These are phyloP conservation scores for Diaporthe humulicola DNA, from an alignment of 2,329 filamentous ascomycete species.

Conservation along the genomic window DNA sequence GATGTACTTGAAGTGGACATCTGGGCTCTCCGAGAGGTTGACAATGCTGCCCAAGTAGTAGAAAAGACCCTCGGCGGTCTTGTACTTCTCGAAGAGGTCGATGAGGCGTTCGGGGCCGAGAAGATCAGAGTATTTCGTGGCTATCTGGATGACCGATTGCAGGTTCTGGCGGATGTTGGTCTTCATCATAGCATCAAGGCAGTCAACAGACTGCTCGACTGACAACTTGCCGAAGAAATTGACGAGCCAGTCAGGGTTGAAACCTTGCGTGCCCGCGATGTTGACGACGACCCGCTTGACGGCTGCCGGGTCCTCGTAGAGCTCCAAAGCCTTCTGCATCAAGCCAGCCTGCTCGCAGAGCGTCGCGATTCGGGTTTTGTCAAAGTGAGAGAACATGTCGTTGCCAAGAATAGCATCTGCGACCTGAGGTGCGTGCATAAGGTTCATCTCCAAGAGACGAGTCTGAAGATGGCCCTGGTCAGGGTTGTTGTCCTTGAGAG, in stretches of 20 bases:
- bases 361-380: conserved; percentile 88
- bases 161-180: conserved; percentile 97
- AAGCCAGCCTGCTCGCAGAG: conserved; percentile 95
- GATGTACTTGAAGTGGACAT: conserved; percentile 99
- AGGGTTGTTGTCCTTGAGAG: conserved; percentile 92
- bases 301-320: conserved; percentile 89
- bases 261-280: conserved; percentile 84
- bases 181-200: conserved; percentile 96
- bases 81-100: conserved; percentile 96
- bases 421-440: conserved; percentile 95
- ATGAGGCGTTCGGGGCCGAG: conserved; percentile 90
- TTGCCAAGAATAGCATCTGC: conserved; percentile 98
- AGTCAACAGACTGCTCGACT: conserved; percentile 94
- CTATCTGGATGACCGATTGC: conserved; percentile 93
- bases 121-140: conserved; percentile 97
- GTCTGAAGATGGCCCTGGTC: conserved; percentile 96
- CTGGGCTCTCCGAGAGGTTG: conserved; percentile 93
- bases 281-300: conserved; percentile 93
- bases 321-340: conserved; percentile 88
- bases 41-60: conserved; percentile 99
- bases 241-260: conserved; percentile 91
- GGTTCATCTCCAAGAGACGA: conserved; percentile 96
- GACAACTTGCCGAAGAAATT: conserved; percentile 95
- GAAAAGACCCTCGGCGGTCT: conserved; percentile 95
- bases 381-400: conserved; percentile 98